These are phyloP conservation scores for Silene uniflora DNA, from an alignment of 148 eudicot genomes.

Conservation along the genomic window DNA sequence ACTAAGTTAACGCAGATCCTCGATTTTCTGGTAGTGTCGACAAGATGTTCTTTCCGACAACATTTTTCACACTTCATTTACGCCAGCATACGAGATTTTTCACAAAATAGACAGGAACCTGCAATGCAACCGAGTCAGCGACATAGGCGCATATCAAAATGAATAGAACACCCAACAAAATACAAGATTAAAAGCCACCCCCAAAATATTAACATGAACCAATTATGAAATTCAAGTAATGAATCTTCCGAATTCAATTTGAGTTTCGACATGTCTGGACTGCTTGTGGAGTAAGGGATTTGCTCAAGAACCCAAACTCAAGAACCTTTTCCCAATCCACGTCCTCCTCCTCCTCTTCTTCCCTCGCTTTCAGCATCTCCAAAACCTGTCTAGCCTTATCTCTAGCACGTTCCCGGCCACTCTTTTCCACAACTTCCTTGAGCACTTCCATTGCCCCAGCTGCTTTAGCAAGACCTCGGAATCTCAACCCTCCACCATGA, in stretches of 20 bases:
- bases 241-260: conserved; percentile 29
- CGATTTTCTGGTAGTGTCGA: background rate
- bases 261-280: conserved; percentile 34
- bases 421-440: conserved; percentile 37
- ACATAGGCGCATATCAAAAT: background rate
- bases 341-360: conserved; percentile 74
- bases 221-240: background rate
- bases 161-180: conserved; percentile 13
- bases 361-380: conserved; percentile 51
- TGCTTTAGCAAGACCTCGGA: conserved; percentile 68
- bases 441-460: conserved; percentile 63
- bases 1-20: background rate
- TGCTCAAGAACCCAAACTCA: conserved; percentile 44
- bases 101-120: background rate
- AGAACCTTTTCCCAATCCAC: conserved; percentile 88
- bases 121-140: background rate
- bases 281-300: conserved; percentile 21
- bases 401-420: conserved; percentile 32
- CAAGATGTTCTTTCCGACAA: background rate
- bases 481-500: conserved; percentile 76
- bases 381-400: conserved; percentile 61
- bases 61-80: background rate
- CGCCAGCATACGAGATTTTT: background rate
- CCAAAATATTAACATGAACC: conserved; percentile 16
- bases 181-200: background rate